phyloP scores from a whole-genome alignment of 148 eudicot genomes.

The Diospyros kaki region DNA sequence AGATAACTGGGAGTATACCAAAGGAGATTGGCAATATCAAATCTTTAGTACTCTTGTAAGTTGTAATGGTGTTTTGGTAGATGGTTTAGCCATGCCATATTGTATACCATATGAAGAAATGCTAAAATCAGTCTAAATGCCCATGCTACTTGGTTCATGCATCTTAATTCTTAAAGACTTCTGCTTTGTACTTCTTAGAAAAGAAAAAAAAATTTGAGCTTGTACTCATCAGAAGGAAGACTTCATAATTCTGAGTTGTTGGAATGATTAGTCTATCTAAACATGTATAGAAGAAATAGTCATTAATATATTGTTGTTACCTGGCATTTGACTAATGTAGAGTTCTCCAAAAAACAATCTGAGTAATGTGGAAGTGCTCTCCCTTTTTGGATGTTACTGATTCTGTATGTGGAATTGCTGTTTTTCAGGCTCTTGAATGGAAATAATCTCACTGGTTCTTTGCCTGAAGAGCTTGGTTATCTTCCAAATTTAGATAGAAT shows the following conservation, averaged over 20 bases:
- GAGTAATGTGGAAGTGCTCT: not conserved
- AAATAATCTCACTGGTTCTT: conserved; percentile 68
- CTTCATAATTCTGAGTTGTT: not conserved
- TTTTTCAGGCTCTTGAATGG: conserved; percentile 71
- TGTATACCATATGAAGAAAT: not conserved
- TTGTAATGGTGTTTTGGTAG: conserved; percentile 2
- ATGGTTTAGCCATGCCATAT: not conserved
- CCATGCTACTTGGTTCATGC: not conserved
- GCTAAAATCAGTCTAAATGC: not conserved
- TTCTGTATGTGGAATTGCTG: conserved; percentile 12
- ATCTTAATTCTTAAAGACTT: not conserved
- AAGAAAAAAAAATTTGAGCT: no score
- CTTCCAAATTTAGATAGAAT: conserved; percentile 57
- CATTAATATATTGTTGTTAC: not conserved
- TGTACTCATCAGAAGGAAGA: no score
- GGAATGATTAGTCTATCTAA: not conserved
- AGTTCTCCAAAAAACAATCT: not conserved
- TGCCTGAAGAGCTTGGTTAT: conserved; percentile 76
- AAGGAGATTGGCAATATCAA: conserved; percentile 47
- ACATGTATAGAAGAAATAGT: not conserved
- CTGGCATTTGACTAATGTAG: not conserved
- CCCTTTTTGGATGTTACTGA: conserved; percentile 2
- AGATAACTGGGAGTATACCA: conserved; percentile 50
- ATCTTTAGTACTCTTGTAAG: conserved; percentile 44
- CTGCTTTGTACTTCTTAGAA: not conserved